phyloP scores from a whole-genome alignment of 1,284 basidiomycete species.

The Ganoderma boninense region DNA sequence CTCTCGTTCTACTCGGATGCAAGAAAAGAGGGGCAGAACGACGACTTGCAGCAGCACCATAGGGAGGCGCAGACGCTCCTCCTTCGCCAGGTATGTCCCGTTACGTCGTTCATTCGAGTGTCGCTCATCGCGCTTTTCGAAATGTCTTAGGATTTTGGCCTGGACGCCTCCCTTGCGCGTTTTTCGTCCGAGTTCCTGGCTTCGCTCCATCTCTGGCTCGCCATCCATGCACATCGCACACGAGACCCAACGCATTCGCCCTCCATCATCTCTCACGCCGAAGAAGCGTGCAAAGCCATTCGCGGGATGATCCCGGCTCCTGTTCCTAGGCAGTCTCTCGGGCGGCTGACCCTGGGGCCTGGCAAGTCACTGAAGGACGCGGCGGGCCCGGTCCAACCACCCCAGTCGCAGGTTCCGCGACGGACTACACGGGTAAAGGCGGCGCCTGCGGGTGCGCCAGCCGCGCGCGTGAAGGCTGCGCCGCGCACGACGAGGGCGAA shows the following conservation, averaged over 20 bases:
- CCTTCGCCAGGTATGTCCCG: conserved; percentile 47
- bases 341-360: conserved; percentile 2
- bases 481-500: conserved; percentile 20
- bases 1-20: conserved; percentile 52
- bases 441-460: conserved; percentile 3
- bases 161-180: conserved; percentile 48
- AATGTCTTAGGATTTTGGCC: conserved; percentile 48
- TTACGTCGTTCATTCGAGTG: neutral
- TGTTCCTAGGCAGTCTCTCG: conserved; percentile 23
- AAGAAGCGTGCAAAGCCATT: conserved; percentile 60
- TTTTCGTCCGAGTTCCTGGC: conserved; percentile 59
- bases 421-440: conserved; percentile 25
- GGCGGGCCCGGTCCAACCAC: neutral
- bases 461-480: conserved; percentile 6
- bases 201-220: conserved; percentile 67
- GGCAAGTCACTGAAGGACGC: neutral
- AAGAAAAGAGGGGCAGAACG: conserved; percentile 19
- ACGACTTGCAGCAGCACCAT: conserved; percentile 46
- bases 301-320: conserved; percentile 44
- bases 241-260: conserved; percentile 50
- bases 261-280: conserved; percentile 54
- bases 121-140: neutral
- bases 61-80: conserved; percentile 54
- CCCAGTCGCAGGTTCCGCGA: neutral
- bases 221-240: conserved; percentile 67